Conservation (phyloP, 768 basidiomycete genomes). For the Leccinum variicolor region DNA sequence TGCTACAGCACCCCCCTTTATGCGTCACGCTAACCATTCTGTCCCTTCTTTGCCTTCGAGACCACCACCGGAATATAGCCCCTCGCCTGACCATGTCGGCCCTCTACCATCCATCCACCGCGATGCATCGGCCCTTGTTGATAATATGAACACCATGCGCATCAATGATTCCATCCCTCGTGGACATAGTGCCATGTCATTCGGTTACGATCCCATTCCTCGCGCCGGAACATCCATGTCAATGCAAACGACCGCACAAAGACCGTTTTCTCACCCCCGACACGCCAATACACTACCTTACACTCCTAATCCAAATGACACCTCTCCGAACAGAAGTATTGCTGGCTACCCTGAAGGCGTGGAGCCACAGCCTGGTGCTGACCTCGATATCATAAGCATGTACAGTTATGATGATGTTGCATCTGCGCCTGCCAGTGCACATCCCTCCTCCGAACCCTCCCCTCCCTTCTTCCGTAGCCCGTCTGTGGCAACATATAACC, state of each 20-base stretch:
- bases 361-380: constrained; percentile 25
- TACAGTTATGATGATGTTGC: constrained; percentile 39
- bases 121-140: constrained; percentile 41
- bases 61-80: constrained; percentile 31
- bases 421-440: constrained; percentile 29
- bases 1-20: constrained; percentile 27
- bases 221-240: constrained; percentile 61
- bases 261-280: constrained; percentile 35
- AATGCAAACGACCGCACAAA: constrained; percentile 32
- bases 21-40: constrained; percentile 47
- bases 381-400: constrained; percentile 36
- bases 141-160: constrained; percentile 52
- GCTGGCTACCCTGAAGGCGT: constrained; percentile 26
- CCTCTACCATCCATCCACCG: constrained; percentile 39
- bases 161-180: constrained; percentile 42
- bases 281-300: constrained; percentile 42
- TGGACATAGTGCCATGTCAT: constrained; percentile 28
- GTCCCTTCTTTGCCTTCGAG: constrained; percentile 44
- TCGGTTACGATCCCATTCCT: constrained; percentile 44
- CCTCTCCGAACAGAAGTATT: constrained; percentile 23
- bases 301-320: constrained; percentile 20
- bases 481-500: constrained; percentile 16
- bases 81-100: constrained; percentile 20
- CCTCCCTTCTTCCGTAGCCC: constrained; percentile 18
- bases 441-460: constrained; percentile 24